Evolutionary conservation across 2,329 filamentous ascomycete genomes (phyloP), one percentile per base, ranked within the genome.

Genomic region (Neofusicoccum kwambonambiense): DNA sequence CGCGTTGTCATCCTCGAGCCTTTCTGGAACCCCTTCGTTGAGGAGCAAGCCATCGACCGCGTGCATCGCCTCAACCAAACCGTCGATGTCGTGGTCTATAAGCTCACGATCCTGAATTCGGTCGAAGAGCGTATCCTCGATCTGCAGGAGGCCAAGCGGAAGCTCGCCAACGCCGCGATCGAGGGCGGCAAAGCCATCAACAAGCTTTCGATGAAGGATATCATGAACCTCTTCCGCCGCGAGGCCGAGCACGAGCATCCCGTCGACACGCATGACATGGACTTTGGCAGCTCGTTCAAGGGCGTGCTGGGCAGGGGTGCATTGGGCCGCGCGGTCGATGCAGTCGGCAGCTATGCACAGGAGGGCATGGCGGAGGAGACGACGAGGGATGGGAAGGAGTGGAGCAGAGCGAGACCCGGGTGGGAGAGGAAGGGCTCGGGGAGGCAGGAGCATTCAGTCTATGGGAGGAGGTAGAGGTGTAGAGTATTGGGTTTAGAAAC

Each of bases 21-120:
- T 0, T 99, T 99, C 78, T 99, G 95, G 95, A 99, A 99, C 77
- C 95, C 93, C 2, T 99, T 99, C 74, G 92, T 99, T 39, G 95
- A 99, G 81, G 95, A 99, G 77, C 95, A 99, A 82, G 95, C 95
- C 56, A 99, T 99, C 70, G 95, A 99, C 78, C 92, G 95, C 63
- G 95, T 99, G 31, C 95, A 99, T 76, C 92, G 95, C n/a, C 89
- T 99, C 62, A 98, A 96, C 45, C 95, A 99, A 78, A 97, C 92
- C 1, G 85, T 94, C 45, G 93, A 98, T 74, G 95, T 99, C 39
- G 87, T 94, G 64, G 92, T 99, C 68, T 99, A 97, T 83, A 96
- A 95, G 72, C 87, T 99, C 71, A 97, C 93, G 2, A 89, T 99
- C 67, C 86, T 87, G 69, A 85, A 90, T 69, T 93, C 90, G 0